phyloP scores from a whole-genome alignment of 73 alveolate genomes.

The Tetrahymena malaccensis region DNA sequence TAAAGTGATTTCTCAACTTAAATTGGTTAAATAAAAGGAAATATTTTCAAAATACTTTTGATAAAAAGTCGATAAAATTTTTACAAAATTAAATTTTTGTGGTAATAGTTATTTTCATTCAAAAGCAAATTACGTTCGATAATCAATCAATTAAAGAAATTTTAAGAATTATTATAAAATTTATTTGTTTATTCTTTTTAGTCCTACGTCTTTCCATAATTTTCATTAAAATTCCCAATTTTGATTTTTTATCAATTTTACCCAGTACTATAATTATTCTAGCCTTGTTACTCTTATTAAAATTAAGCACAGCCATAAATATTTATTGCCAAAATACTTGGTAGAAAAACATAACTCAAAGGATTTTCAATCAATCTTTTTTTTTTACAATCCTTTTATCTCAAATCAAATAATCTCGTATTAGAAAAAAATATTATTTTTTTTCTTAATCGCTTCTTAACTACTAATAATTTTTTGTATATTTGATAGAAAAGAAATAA shows the following conservation, averaged over 20 bases:
- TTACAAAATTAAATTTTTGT: neutral
- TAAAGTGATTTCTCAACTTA: neutral
- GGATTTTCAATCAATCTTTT: neutral
- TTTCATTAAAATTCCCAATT: neutral
- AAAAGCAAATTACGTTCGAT: neutral
- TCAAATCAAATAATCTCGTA: too few species aligned
- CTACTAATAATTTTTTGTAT: too few species aligned
- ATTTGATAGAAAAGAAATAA: too few species aligned
- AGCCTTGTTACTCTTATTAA: neutral
- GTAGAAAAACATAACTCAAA: neutral
- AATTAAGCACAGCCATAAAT: neutral
- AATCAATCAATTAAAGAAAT: too few species aligned
- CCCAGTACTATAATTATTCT: neutral
- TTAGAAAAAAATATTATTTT: too few species aligned
- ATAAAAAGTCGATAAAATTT: neutral
- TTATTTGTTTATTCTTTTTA: neutral
- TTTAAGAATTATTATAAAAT: too few species aligned
- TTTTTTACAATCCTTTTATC: too few species aligned
- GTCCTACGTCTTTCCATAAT: neutral
- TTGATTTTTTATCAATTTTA: neutral
- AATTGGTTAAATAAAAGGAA: too few species aligned
- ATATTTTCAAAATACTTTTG: neutral
- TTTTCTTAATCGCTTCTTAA: too few species aligned
- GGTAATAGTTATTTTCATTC: neutral
- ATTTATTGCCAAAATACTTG: too few species aligned